Percentiles rank a stretch among this genome's conserved stretches.
These are phyloP conservation scores for Penicillium oxalicum DNA, from an alignment of 2,329 filamentous ascomycete genomes.

Conservation along the genomic window DNA sequence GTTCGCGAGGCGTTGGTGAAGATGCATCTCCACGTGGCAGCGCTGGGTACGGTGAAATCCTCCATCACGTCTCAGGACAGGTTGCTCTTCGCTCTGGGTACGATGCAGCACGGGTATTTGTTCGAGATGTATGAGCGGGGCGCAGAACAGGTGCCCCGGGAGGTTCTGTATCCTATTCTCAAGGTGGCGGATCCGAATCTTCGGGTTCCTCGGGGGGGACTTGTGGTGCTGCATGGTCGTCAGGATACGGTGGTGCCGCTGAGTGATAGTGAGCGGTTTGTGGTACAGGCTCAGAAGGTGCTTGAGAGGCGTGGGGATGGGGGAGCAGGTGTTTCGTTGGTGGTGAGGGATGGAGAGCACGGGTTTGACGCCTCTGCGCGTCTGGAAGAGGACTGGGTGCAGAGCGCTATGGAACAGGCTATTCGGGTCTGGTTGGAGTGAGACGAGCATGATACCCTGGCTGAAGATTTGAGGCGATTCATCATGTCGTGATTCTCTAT, in stretches of 20 bases:
- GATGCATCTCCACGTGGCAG: constrained; percentile 4
- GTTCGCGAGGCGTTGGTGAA: constrained; percentile 11
- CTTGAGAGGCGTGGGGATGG: not conserved
- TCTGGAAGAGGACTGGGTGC: constrained; percentile 26
- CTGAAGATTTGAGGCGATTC: too few species aligned
- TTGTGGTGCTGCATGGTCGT: constrained; percentile 31
- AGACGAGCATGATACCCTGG: not conserved
- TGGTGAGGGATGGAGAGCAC: constrained; percentile 30
- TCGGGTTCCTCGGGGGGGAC: constrained; percentile 25
- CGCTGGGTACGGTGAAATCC: constrained; percentile 11
- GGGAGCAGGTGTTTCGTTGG: constrained; percentile 18
- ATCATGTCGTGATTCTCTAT: too few species aligned
- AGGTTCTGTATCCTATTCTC: constrained; percentile 24
- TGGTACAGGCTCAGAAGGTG: constrained; percentile 13
- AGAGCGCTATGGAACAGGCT: constrained; percentile 20
- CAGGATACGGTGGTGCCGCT: constrained; percentile 29
- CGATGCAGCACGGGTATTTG: constrained; percentile 14
- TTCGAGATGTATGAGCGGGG: constrained; percentile 17
- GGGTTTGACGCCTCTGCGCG: constrained; percentile 29
- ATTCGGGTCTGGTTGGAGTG: constrained; percentile 24
- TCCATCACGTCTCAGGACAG: constrained; percentile 10
- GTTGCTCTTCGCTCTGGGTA: constrained; percentile 15
- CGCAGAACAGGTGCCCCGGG: constrained; percentile 8
- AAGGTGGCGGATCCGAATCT: constrained; percentile 22
- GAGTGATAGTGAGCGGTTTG: constrained; percentile 25